A percentile compares a stretch with the other conserved stretches of the same genome.
Evolutionary conservation across 2,329 filamentous ascomycete species (phyloP).

Genomic region (Aureobasidium zeae): DNA sequence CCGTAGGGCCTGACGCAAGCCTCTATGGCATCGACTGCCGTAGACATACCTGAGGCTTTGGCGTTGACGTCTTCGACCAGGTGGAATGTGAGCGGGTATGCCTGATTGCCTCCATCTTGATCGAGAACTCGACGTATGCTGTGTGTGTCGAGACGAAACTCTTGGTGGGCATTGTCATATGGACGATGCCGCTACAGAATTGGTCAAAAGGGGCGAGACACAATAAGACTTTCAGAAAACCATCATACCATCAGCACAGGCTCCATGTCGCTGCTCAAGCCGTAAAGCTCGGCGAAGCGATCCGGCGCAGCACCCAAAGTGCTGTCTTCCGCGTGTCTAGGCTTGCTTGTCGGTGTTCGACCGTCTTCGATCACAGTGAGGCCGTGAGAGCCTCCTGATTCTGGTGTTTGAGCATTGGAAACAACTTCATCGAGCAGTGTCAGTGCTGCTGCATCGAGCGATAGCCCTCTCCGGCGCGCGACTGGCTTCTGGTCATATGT

Average conservation of each 20-base stretch:
- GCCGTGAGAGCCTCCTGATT: no score
- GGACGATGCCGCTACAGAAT: conserved; percentile 2
- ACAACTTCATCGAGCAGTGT: no score
- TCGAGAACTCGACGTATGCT: conserved; percentile 1
- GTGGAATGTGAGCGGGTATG: neutral
- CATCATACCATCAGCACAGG: no score
- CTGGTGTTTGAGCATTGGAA: no score
- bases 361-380: no score
- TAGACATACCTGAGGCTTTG: neutral
- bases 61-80: neutral
- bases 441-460: neutral
- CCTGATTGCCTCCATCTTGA: neutral
- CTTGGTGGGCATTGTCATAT: neutral
- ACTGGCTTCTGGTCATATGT: neutral
- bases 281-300: neutral
- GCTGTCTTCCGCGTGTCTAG: neutral
- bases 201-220: no score
- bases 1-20: neutral
- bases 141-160: conserved; percentile 1
- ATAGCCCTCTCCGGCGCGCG: neutral
- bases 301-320: neutral
- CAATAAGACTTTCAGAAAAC: no score
- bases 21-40: neutral
- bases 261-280: conserved; percentile 1
- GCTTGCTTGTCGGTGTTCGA: neutral